These are phyloP conservation scores for Spathaspora arborariae DNA, from an alignment of 805 yeast species.

Conservation along the genomic window DNA sequence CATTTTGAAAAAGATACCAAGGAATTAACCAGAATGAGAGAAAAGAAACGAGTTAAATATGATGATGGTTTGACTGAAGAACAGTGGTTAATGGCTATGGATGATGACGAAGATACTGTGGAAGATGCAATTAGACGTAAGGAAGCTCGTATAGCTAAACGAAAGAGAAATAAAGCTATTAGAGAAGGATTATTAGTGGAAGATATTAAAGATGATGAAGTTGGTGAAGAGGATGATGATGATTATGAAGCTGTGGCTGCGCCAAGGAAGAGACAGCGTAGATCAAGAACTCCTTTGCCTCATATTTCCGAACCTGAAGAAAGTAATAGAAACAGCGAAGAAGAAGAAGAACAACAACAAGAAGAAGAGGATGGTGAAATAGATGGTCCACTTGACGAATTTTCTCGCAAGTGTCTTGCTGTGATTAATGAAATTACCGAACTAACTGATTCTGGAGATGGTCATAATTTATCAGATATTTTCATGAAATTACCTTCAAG, in stretches of 20 bases:
- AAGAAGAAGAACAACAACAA: no score
- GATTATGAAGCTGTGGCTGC: constrained; percentile 8
- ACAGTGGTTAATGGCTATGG: constrained; percentile 85
- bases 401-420: constrained; percentile 21
- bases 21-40: constrained; percentile 61
- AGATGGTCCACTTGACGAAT: constrained; percentile 13
- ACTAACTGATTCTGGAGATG: constrained; percentile 40
- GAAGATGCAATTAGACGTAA: constrained; percentile 57
- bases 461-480: constrained; percentile 31
- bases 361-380: constrained; percentile 13
- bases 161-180: constrained; percentile 26
- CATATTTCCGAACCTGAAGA: constrained; percentile 7
- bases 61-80: constrained; percentile 91
- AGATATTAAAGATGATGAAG: constrained; percentile 23
- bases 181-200: constrained; percentile 20
- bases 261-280: constrained; percentile 15
- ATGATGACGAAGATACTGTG: constrained; percentile 61
- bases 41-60: constrained; percentile 72
- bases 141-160: constrained; percentile 38
- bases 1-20: constrained; percentile 50
- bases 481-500: constrained; percentile 72
- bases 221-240: constrained; percentile 20
- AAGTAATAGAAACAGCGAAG: constrained; percentile 27
- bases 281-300: constrained; percentile 15
- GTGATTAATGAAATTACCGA: constrained; percentile 43